Percentiles rank a stretch among this genome's conserved stretches.
Evolutionary conservation across 2,329 filamentous ascomycete genomes (phyloP).

Genomic region (Phialophora chinensis): DNA sequence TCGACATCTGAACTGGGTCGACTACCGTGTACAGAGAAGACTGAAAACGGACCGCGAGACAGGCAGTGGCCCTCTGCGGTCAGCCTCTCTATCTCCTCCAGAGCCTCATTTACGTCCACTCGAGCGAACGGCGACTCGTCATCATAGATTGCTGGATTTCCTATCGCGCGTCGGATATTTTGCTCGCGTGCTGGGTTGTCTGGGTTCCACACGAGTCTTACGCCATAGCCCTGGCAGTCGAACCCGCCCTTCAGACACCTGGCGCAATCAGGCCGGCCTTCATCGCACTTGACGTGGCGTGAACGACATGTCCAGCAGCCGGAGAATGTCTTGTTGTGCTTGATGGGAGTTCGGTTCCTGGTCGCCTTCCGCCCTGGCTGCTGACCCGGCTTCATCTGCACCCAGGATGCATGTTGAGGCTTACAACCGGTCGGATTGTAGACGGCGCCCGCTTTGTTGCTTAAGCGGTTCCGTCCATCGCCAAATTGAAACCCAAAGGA

Average conservation of each 20-base stretch:
- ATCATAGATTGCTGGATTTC: slow-evolving; percentile 29
- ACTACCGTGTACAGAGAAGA: slow-evolving; percentile 18
- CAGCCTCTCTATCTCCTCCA: slow-evolving; percentile 28
- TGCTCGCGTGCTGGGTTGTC: slow-evolving; percentile 34
- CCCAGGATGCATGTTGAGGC: slow-evolving; percentile 14
- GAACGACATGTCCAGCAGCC: slow-evolving; percentile 36
- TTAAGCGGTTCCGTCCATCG: neutral
- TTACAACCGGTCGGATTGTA: neutral
- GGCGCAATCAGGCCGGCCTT: slow-evolving; percentile 39
- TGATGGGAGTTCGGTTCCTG: slow-evolving; percentile 30
- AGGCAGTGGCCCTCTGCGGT: slow-evolving; percentile 8
- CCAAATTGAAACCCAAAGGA: neutral
- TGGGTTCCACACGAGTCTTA: slow-evolving; percentile 35
- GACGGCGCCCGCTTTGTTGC: neutral
- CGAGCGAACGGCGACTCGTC: slow-evolving; percentile 26
- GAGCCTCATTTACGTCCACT: slow-evolving; percentile 28
- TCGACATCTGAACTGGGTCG: neutral
- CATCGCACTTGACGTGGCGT: slow-evolving; percentile 42
- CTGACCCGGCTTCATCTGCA: slow-evolving; percentile 25
- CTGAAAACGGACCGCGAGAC: slow-evolving; percentile 31
- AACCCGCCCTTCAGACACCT: slow-evolving; percentile 42
- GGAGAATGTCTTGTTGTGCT: slow-evolving; percentile 36
- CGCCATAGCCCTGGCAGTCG: slow-evolving; percentile 42
- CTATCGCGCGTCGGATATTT: slow-evolving; percentile 34
- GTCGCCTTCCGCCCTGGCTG: slow-evolving; percentile 20